These are phyloP conservation scores for Yamadazyma membranifaciens DNA, from an alignment of 1,139 yeast species.

Conservation along the genomic window DNA sequence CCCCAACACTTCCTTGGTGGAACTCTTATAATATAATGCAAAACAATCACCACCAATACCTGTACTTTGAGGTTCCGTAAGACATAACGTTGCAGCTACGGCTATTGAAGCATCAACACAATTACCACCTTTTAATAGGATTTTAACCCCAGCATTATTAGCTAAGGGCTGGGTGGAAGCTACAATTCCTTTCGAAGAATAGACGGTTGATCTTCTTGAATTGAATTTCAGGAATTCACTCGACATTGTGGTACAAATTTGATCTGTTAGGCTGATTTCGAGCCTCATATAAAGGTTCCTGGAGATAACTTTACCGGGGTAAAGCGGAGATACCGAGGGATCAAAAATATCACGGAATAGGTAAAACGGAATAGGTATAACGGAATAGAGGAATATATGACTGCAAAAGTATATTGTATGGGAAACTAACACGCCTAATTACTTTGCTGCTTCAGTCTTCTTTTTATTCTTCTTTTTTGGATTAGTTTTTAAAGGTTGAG, in stretches of 20 bases:
- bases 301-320: background rate
- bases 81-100: conserved; percentile 69
- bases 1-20: conserved; percentile 55
- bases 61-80: conserved; percentile 74
- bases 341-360: background rate
- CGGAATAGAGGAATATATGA: no score
- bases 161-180: conserved; percentile 78
- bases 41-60: conserved; percentile 87
- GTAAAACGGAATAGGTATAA: no score
- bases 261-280: background rate
- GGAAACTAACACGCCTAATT: no score
- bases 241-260: conserved; percentile 11
- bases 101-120: conserved; percentile 84
- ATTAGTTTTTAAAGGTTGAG: conserved; percentile 53
- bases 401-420: no score
- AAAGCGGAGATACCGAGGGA: no score
- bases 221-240: conserved; percentile 29
- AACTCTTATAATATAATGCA: conserved; percentile 56
- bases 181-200: conserved; percentile 72
- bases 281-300: no score
- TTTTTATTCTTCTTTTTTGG: conserved; percentile 51
- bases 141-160: conserved; percentile 67
- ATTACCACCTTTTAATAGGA: conserved; percentile 72
- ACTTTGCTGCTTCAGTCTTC: conserved; percentile 9
- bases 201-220: conserved; percentile 76